These are phyloP conservation scores for Aspergillus saccharolyticus DNA, from an alignment of 495 filamentous ascomycete species.

Conservation along the genomic window DNA sequence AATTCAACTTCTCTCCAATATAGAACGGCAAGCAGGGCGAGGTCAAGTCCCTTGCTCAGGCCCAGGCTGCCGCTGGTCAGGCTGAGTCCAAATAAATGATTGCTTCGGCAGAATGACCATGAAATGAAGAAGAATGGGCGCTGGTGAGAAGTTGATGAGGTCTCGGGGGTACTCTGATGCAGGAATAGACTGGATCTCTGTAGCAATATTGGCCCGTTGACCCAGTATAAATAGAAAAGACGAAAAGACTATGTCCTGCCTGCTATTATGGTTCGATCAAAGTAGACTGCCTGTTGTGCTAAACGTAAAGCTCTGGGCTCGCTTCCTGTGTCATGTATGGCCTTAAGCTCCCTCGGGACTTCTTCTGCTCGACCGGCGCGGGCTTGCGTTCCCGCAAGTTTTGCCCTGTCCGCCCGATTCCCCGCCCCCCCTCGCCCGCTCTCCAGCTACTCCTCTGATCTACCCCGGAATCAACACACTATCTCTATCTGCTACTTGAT, in stretches of 20 bases:
- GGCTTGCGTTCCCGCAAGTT: conserved; percentile 17
- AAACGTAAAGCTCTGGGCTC: background rate
- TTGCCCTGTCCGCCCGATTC: conserved; percentile 24
- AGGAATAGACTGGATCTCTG: conserved; percentile 36
- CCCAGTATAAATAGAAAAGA: conserved; percentile 28
- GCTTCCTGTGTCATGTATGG: background rate
- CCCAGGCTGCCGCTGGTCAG: conserved; percentile 50
- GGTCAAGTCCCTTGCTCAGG: conserved; percentile 63
- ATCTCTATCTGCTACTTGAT: background rate
- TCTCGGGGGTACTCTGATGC: conserved; percentile 12
- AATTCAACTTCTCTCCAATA: conserved; percentile 20
- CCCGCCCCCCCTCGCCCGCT: conserved; percentile 18
- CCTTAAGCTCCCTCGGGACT: background rate
- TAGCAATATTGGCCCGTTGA: conserved; percentile 36
- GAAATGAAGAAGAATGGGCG: conserved; percentile 13
- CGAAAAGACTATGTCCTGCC: conserved; percentile 19
- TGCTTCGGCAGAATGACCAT: conserved; percentile 1
- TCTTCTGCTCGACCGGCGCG: conserved; percentile 1
- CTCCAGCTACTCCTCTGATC: conserved; percentile 19
- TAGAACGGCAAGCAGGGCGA: conserved; percentile 98
- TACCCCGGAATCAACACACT: conserved; percentile 1
- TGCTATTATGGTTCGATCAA: background rate
- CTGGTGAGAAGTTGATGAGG: conserved; percentile 19
- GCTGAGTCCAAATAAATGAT: conserved; percentile 40
- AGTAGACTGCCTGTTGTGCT: background rate